Evolutionary conservation across 2,329 filamentous ascomycete genomes (phyloP).

Genomic region (Colletotrichum brevisporum): DNA sequence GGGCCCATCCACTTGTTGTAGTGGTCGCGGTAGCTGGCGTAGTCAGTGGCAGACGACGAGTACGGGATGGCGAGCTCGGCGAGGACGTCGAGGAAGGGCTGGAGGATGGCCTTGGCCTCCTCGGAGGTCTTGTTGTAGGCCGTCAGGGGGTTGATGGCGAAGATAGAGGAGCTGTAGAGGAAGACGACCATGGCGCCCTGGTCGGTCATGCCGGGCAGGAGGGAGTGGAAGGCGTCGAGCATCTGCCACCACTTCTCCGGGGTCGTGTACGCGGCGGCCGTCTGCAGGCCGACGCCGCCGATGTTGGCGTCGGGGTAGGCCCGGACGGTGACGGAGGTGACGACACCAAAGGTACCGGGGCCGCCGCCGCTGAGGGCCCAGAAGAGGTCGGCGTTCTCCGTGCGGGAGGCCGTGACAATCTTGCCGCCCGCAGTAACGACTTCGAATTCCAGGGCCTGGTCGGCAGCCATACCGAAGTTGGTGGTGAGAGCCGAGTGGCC

Average conservation of each 20-base stretch:
- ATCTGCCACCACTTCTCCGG: conserved; percentile 63
- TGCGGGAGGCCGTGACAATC: conserved; percentile 61
- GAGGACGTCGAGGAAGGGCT: conserved; percentile 59
- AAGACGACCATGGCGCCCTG: conserved; percentile 65
- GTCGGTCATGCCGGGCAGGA: conserved; percentile 63
- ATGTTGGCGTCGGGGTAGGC: conserved; percentile 60
- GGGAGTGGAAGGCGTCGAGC: conserved; percentile 57
- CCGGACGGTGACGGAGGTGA: conserved; percentile 68
- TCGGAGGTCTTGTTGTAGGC: conserved; percentile 60
- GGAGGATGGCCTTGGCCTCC: conserved; percentile 60
- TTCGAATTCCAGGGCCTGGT: conserved; percentile 70
- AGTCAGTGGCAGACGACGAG: conserved; percentile 43
- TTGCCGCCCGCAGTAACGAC: conserved; percentile 67
- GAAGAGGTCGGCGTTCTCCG: conserved; percentile 69
- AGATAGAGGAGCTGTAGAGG: conserved; percentile 61
- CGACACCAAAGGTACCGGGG: conserved; percentile 70
- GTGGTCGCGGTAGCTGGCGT: conserved; percentile 56
- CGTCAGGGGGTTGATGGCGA: conserved; percentile 62
- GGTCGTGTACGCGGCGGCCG: conserved; percentile 36
- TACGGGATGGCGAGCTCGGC: conserved; percentile 51
- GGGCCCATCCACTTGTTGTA: conserved; percentile 59
- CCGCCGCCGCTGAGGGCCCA: conserved; percentile 75
- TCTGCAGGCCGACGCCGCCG: conserved; percentile 59
- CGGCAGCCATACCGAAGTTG: conserved; percentile 70
- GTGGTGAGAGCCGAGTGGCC: conserved; percentile 69